These are phyloP conservation scores for Chrysochromulina tobinii DNA, from an alignment of 78 protist genomes.

Conservation along the genomic window DNA sequence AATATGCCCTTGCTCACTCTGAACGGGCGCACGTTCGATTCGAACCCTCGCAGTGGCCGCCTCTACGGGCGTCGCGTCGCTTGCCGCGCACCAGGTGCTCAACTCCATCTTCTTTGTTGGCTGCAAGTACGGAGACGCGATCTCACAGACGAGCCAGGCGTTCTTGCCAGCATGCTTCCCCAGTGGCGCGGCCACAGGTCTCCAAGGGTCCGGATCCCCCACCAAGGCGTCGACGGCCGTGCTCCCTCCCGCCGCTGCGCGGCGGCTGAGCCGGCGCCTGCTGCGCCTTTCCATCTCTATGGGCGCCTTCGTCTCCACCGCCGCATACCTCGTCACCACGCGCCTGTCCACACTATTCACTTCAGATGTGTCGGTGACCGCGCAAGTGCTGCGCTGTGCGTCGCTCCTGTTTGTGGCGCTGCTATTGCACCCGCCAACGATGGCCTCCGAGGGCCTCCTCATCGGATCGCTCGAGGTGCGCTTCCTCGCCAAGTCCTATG, in stretches of 20 bases:
- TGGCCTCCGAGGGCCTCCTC: background rate
- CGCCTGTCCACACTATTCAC: background rate
- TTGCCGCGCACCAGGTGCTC: slow-evolving; percentile 12
- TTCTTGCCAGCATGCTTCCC: background rate
- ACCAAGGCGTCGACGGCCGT: too few relatives aligned
- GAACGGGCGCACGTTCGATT: too few relatives aligned
- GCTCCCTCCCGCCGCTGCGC: too few relatives aligned
- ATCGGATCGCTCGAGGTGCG: background rate
- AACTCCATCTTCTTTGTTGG: background rate
- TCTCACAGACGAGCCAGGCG: background rate
- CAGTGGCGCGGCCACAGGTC: too few relatives aligned
- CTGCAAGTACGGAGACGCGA: background rate
- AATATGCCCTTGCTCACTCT: too few relatives aligned
- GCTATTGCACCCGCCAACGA: background rate
- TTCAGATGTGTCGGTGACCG: background rate
- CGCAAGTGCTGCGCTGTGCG: background rate
- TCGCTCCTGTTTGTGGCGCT: background rate
- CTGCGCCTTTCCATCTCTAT: too few relatives aligned
- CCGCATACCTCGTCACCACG: background rate
- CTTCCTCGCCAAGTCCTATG: background rate
- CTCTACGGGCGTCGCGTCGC: background rate
- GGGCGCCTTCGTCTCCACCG: background rate
- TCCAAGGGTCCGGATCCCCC: too few relatives aligned
- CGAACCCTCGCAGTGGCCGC: background rate
- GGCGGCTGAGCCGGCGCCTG: too few relatives aligned